Base-by-base conservation (phyloP, 1,284 basidiomycete genomes). In the Boletellus deceptivus region DNA sequence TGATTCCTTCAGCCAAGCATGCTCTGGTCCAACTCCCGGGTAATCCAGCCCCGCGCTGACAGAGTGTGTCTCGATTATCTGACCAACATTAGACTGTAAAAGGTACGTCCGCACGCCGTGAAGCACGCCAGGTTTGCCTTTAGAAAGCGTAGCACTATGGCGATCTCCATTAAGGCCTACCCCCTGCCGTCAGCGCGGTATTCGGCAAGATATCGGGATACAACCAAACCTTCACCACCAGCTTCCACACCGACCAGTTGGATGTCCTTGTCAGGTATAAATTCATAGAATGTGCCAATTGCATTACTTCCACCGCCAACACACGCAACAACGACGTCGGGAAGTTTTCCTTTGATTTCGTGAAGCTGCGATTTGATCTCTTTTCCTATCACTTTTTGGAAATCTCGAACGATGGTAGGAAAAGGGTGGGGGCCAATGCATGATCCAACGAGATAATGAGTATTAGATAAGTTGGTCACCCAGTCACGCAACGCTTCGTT, bases 341-440 rank as follows among this genome's bases (percentile, higher is more conserved):
- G 97, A 5, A 99, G 82, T 70, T 92, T 94, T 43, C 90, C 89
- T 41, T 78, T 78, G 55, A 75, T 75, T 51, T 84, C 87, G 43
- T 82, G 72, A 55, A 98, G 68, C 72, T 99, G 97, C 46, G 76
- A 73, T 73, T 95, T 98, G 75, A 98, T 96, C 73, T 99, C 97
- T 64, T 87, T 79, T 4, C 96, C 91, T 59, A 99, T 99, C 46
- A 99, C 83, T 58, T 89, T 85, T 71, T 99, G 97, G 82, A 97
- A 98, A 72, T 99, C 97, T 49, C 96, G 87, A 42, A 99, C 96
- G 54, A 99, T 92, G 31, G 95, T 98, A 1, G 97, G 97, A 84
- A 99, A 99, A 1, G 97, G 97, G 70, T 98, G 96, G 16, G 97
- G 97, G 7, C 97, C 97, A 59, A 99, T 98, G 31, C 89, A 93